Evolutionary conservation across 257 asterid genomes (phyloP).

Genomic region (Cruciata laevipes): DNA sequence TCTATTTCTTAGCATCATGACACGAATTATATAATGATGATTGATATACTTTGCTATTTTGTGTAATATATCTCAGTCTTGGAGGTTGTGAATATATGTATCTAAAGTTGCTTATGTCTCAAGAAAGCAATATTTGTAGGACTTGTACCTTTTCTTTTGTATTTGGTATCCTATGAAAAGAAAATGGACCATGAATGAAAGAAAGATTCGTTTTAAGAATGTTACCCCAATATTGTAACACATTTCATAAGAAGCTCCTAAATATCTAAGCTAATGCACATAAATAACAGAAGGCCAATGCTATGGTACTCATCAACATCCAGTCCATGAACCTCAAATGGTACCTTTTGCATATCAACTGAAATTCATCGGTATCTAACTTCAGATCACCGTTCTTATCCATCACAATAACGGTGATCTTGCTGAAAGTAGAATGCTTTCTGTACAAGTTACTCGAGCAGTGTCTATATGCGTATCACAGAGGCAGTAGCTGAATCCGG

Average conservation of each 20-base stretch:
- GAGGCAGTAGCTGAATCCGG: constrained; percentile 69
- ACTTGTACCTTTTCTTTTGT: not conserved
- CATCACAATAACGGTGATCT: not conserved
- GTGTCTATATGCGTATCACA: constrained; percentile 57
- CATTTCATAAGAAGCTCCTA: not conserved
- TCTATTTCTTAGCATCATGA: not conserved
- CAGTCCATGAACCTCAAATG: not conserved
- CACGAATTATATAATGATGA: too few relatives aligned
- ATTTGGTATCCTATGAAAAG: not conserved
- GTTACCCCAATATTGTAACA: too few relatives aligned
- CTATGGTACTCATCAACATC: not conserved
- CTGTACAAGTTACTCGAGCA: not conserved
- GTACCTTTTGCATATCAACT: not conserved
- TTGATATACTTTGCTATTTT: not conserved
- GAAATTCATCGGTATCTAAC: not conserved
- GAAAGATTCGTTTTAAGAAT: not conserved
- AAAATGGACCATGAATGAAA: not conserved
- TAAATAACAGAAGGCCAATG: not conserved
- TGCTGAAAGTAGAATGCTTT: not conserved
- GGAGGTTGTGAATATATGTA: too few relatives aligned
- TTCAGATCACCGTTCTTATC: not conserved
- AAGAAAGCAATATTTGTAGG: constrained; percentile 2
- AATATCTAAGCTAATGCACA: not conserved
- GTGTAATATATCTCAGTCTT: not conserved
- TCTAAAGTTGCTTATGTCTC: not conserved